phyloP scores from a whole-genome alignment of 2,329 filamentous ascomycete genomes.

The Aspergillus pseudoviridinutans region DNA sequence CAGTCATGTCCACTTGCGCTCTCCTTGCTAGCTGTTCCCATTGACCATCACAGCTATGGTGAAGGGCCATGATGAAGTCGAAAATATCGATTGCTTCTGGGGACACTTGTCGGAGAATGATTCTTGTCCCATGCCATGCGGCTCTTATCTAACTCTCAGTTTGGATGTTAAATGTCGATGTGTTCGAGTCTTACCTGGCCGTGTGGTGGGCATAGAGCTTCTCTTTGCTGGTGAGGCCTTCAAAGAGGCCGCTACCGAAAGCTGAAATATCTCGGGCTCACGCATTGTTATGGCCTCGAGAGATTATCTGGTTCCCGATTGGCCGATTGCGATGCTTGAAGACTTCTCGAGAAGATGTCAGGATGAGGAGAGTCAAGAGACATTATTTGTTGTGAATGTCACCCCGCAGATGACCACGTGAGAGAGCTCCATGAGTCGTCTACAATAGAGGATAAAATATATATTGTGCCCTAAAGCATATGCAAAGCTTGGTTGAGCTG shows the following conservation, averaged over 20 bases:
- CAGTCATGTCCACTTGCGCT: conserved; percentile 38
- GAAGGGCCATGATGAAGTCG: conserved; percentile 51
- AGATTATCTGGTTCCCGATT: too few relatives aligned
- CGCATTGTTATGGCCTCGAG: neutral
- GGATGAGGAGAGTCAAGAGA: too few relatives aligned
- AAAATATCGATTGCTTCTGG: conserved; percentile 51
- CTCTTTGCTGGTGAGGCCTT: conserved; percentile 9
- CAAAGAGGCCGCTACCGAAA: conserved; percentile 13
- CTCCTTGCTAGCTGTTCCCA: conserved; percentile 39
- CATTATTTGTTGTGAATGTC: too few relatives aligned
- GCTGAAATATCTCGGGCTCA: conserved; percentile 10
- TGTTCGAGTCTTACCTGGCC: conserved; percentile 11
- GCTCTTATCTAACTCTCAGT: neutral
- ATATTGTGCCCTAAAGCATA: too few relatives aligned
- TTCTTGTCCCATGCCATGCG: conserved; percentile 40
- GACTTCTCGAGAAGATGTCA: too few relatives aligned
- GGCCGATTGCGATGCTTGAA: too few relatives aligned
- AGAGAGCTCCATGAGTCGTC: too few relatives aligned
- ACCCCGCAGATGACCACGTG: too few relatives aligned
- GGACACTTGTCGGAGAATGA: conserved; percentile 52
- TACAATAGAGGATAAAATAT: too few relatives aligned
- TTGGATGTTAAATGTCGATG: conserved; percentile 6
- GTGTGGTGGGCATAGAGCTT: conserved; percentile 22
- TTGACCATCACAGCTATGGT: conserved; percentile 46
- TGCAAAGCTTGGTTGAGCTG: too few relatives aligned